phyloP scores from a whole-genome alignment of 495 filamentous ascomycete species.

The Penicillium samsonianum region DNA sequence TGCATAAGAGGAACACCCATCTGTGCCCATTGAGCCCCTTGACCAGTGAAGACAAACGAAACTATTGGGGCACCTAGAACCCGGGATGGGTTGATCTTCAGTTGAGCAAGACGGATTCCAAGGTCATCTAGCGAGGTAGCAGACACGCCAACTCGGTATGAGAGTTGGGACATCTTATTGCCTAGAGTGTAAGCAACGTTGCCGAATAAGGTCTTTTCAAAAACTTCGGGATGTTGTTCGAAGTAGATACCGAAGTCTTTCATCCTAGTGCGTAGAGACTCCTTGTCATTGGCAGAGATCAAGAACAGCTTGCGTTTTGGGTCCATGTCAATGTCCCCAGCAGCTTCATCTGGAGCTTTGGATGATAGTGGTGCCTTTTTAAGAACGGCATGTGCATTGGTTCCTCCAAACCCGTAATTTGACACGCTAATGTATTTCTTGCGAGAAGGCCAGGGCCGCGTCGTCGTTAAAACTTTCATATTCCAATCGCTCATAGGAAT shows the following conservation, averaged over 20 bases:
- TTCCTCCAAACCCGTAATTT: constrained; percentile 65
- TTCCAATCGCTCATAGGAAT: constrained; percentile 33
- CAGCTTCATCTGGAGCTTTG: constrained; percentile 9
- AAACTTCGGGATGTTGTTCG: constrained; percentile 35
- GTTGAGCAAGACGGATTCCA: constrained; percentile 25
- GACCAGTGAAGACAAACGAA: constrained; percentile 42
- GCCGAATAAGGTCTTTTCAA: constrained; percentile 30
- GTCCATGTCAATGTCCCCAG: constrained; percentile 22
- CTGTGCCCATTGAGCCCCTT: constrained; percentile 45
- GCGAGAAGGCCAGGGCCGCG: constrained; percentile 31
- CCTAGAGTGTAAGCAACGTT: constrained; percentile 36
- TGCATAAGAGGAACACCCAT: constrained; percentile 39
- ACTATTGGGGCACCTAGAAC: constrained; percentile 24
- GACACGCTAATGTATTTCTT: constrained; percentile 50
- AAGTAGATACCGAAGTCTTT: constrained; percentile 35
- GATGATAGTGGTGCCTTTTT: constrained; percentile 22
- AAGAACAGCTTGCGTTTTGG: constrained; percentile 29
- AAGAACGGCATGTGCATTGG: constrained; percentile 61
- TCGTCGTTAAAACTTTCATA: constrained; percentile 26
- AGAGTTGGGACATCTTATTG: constrained; percentile 29
- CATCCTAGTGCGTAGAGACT: constrained; percentile 28
- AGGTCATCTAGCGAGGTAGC: constrained; percentile 31
- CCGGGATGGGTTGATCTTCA: constrained; percentile 26
- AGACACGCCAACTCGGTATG: constrained; percentile 29
- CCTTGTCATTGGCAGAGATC: constrained; percentile 35